Evolutionary conservation across 108 stramenopile genomes (phyloP).

Genomic region (Cyclotella cryptica): DNA sequence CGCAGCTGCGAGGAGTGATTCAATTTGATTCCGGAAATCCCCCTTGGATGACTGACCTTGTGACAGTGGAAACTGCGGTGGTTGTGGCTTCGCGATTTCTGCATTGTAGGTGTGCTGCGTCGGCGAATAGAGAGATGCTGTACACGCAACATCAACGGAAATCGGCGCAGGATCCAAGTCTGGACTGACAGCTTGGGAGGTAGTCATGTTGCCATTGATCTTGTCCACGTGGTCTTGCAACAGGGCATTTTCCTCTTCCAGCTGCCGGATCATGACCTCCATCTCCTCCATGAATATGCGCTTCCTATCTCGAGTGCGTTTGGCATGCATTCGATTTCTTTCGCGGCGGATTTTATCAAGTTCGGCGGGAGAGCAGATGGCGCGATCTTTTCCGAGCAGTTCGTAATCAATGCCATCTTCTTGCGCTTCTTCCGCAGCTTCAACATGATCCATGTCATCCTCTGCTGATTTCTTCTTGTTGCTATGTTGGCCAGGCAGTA

Average conservation of each 20-base stretch:
- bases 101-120: not conserved
- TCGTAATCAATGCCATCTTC: conserved; percentile 89
- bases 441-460: conserved; percentile 1
- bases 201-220: conserved; percentile 44
- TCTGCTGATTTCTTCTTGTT: conserved; percentile 58
- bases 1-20: conserved; percentile 70
- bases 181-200: conserved; percentile 15
- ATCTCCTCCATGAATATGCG: conserved; percentile 87
- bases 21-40: conserved; percentile 67
- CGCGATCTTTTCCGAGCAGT: conserved; percentile 81
- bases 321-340: conserved; percentile 93
- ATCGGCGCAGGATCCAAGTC: conserved; percentile 14
- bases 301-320: conserved; percentile 86
- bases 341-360: conserved; percentile 87
- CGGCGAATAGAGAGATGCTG: conserved; percentile 19
- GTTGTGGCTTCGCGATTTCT: not conserved
- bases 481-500: conserved; percentile 77
- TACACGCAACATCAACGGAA: conserved; percentile 11
- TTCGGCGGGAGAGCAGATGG: conserved; percentile 81
- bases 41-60: conserved; percentile 29
- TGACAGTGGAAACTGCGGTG: not conserved
- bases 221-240: conserved; percentile 60
- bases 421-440: conserved; percentile 44
- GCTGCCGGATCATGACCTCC: conserved; percentile 76
- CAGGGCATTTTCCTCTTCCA: conserved; percentile 77